Evolutionary conservation across 116 monocot species (phyloP), one percentile per base, ranked within the genome.

Genomic region (Papilionanthe hybrid): DNA sequence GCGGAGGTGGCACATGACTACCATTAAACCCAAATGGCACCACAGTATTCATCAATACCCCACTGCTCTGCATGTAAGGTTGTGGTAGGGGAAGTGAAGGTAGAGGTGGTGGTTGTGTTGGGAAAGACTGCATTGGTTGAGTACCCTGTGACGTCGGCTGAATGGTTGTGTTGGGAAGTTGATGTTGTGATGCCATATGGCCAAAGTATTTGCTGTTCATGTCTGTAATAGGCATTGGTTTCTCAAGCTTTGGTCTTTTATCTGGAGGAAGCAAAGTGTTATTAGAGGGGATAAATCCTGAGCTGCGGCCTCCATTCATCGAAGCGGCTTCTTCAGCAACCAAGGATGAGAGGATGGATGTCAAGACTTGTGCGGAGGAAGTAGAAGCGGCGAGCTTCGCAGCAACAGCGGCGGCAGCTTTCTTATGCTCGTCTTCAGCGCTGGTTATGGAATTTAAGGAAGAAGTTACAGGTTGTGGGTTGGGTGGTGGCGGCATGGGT

Each of bases 261-360:
- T 94, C 90, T 7, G 55, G 42, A 18, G 86, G 83, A 76, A 89
- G 87, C 47, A 80, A 22, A 9, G 87, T 83, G 18, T 82, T 53
- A 13, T 81, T 69, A 44, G 30, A 72, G 17, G 83, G 11, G 79
- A 86, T 77, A 17, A 29, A 74, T 29, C 83, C 81, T 8, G 91
- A 30, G 25, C 55, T 86, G 0, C 72, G 72, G 13, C 72, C 55
- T 15, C 72, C 77, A 43, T 85, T 86, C 68, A 53, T 88, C 37
- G 91, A 91, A 58, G 95, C 92, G 77, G 90, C 94, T 83, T 89
- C 90, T 86, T 98, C 91, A 20, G 94, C 92, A 10, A 83, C 92
- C 19, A 98, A 80, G 53, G 98, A 93, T 1, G 93, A 93, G 0
- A 98, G 85, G 17, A 98, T 83, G 1, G 98, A 94, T 65, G 89